Conservation (phyloP, 2,329 filamentous ascomycete species). For the Aspergillus aculeatus region DNA sequence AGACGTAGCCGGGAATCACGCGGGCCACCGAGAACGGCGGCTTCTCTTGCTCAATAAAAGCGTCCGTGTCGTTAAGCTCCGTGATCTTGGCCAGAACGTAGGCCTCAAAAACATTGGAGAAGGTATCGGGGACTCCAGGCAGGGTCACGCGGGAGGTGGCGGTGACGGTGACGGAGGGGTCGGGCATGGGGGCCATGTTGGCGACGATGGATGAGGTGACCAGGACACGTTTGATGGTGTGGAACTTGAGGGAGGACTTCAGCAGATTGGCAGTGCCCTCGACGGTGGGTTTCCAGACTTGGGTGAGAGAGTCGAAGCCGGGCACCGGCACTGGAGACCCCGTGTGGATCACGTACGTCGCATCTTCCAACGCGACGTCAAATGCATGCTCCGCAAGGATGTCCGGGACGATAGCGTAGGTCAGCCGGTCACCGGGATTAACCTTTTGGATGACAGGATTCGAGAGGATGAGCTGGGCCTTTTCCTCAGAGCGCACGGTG, state of each 20-base stretch:
- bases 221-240: not conserved
- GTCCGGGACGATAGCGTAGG: slow-evolving; percentile 5
- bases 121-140: not conserved
- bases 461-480: not conserved
- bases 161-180: not conserved
- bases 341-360: slow-evolving; percentile 17
- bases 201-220: not conserved
- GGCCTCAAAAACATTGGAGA: not conserved
- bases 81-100: not conserved
- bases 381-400: slow-evolving; percentile 7
- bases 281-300: slow-evolving; percentile 1
- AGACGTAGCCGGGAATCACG: not conserved
- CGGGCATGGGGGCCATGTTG: not conserved
- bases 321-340: slow-evolving; percentile 17
- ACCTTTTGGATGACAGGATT: not conserved
- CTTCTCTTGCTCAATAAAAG: not conserved
- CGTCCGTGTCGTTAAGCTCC: not conserved
- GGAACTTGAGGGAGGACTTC: not conserved
- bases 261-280: not conserved
- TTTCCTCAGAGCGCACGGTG: slow-evolving; percentile 7
- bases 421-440: not conserved
- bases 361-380: slow-evolving; percentile 7
- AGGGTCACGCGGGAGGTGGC: not conserved
- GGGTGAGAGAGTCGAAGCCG: not conserved
- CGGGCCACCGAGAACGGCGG: not conserved